Evolutionary conservation across 1,139 yeast genomes (phyloP).

Genomic region (Protomyces inundatus): DNA sequence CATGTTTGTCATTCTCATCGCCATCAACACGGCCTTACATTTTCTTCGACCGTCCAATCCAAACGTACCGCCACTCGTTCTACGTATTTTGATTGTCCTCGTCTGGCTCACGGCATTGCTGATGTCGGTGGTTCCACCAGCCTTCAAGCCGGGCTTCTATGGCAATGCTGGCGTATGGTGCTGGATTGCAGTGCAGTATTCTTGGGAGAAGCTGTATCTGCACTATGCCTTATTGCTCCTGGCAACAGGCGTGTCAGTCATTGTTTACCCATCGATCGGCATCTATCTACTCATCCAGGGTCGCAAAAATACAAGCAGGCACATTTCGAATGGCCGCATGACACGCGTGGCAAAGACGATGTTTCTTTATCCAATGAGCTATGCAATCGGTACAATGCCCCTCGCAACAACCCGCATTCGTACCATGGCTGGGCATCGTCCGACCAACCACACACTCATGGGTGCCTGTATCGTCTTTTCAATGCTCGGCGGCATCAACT

Average conservation of each 20-base stretch:
- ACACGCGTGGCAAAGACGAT: constrained; percentile 3
- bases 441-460: background rate
- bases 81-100: background rate
- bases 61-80: background rate
- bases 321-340: background rate
- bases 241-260: background rate
- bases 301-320: background rate
- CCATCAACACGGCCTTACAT: background rate
- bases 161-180: constrained; percentile 3
- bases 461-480: background rate
- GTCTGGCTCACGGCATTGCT: constrained; percentile 1
- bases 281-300: background rate
- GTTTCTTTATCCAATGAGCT: constrained; percentile 1
- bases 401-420: background rate
- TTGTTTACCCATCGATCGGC: background rate
- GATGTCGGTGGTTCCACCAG: background rate
- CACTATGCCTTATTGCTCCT: background rate
- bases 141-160: background rate
- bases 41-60: constrained; percentile 1
- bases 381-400: background rate
- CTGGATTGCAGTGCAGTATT: background rate
- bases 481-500: constrained; percentile 1
- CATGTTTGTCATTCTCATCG: constrained; percentile 5
- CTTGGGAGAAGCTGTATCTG: background rate
- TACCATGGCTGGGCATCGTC: background rate